These are phyloP conservation scores for Agaricus blazei DNA, from an alignment of 768 basidiomycete species.

Conservation along the genomic window DNA sequence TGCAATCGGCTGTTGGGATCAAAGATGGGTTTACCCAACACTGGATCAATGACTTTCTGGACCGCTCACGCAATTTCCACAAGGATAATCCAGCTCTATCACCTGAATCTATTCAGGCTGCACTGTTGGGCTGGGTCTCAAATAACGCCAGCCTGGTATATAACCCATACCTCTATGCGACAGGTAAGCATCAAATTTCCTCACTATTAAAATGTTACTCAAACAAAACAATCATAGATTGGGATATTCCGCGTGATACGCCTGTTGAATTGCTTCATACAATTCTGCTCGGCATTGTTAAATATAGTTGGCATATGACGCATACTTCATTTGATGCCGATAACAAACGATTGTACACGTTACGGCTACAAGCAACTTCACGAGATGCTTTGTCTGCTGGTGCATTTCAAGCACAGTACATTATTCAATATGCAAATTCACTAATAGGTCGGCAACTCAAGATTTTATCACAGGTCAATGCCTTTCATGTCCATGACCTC, in stretches of 20 bases:
- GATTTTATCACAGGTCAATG: constrained; percentile 3
- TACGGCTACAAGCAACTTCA: constrained; percentile 27
- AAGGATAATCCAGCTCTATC: constrained; percentile 13
- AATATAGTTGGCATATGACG: constrained; percentile 35
- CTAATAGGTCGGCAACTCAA: constrained; percentile 25
- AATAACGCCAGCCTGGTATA: constrained; percentile 18
- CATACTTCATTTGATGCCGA: constrained; percentile 24
- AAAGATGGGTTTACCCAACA: constrained; percentile 33
- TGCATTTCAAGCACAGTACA: constrained; percentile 33
- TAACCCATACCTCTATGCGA: constrained; percentile 25
- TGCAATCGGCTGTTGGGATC: constrained; percentile 28
- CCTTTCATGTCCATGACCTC: constrained; percentile 8
- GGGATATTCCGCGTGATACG: constrained; percentile 27
- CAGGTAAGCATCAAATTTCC: constrained; percentile 14
- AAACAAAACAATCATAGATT: constrained; percentile 14
- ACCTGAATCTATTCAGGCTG: constrained; percentile 16
- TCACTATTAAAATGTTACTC: too few relatives aligned
- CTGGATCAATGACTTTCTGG: constrained; percentile 31
- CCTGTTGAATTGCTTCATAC: constrained; percentile 42
- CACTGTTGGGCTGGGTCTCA: constrained; percentile 23
- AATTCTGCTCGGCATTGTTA: constrained; percentile 34
- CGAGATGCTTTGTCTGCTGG: constrained; percentile 24
- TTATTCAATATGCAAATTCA: constrained; percentile 37
- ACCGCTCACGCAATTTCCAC: constrained; percentile 15
- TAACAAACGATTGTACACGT: constrained; percentile 20